phyloP scores from a whole-genome alignment of 2,329 filamentous ascomycete species.

The Aspergillus fumigatus region DNA sequence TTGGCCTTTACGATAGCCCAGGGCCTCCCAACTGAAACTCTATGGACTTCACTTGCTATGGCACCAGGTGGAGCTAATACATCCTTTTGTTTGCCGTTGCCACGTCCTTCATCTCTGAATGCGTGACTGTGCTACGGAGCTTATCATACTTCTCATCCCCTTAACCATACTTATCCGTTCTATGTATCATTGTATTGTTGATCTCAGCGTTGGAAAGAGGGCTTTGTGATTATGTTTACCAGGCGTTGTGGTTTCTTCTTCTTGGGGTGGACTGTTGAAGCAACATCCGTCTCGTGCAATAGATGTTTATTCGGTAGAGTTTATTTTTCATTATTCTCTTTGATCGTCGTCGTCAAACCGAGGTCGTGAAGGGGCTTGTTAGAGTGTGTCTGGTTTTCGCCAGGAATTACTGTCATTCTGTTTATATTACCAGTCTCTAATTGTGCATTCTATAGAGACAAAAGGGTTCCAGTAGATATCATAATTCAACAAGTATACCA shows the following conservation, averaged over 20 bases:
- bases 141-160: neutral
- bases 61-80: neutral
- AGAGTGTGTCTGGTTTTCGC: neutral
- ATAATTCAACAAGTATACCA: slow-evolving; percentile 7
- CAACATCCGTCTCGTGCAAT: slow-evolving; percentile 5
- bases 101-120: neutral
- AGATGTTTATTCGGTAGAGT: slow-evolving; percentile 14
- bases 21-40: slow-evolving; percentile 1
- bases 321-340: slow-evolving; percentile 2
- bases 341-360: slow-evolving; percentile 1
- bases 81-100: slow-evolving; percentile 6
- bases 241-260: slow-evolving; percentile 3
- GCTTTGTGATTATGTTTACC: neutral
- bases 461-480: slow-evolving; percentile 15
- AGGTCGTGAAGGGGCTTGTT: neutral
- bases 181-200: neutral
- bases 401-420: neutral
- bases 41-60: slow-evolving; percentile 2
- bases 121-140: neutral
- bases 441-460: slow-evolving; percentile 5
- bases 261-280: slow-evolving; percentile 13
- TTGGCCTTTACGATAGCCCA: slow-evolving; percentile 4
- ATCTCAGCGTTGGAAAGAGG: neutral
- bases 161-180: neutral
- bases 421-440: slow-evolving; percentile 3